phyloP scores from a whole-genome alignment of 1,139 yeast genomes.

The Arxiozyma telluris region DNA sequence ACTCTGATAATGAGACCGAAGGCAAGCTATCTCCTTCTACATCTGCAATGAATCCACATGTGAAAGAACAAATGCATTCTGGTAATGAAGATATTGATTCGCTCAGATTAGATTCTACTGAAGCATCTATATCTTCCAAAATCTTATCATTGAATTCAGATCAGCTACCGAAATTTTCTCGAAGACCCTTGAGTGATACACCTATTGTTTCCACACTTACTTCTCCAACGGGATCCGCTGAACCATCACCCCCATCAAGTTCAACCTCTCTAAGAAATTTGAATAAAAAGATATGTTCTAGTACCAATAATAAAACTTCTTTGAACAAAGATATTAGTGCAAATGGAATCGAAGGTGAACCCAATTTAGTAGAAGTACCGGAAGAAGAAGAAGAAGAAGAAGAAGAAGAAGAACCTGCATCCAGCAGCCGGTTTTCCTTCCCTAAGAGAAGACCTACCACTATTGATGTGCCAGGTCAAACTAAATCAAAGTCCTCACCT shows the following conservation, averaged over 20 bases:
- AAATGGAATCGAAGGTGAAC: not conserved
- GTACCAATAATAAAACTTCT: not conserved
- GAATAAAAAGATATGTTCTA: not conserved
- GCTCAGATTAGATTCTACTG: not conserved
- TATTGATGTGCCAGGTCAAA: slow-evolving; percentile 86
- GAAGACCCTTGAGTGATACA: slow-evolving; percentile 63
- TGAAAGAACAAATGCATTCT: not conserved
- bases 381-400: not conserved
- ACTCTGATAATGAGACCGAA: slow-evolving; percentile 4
- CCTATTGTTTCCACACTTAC: slow-evolving; percentile 48
- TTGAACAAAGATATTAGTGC: not conserved
- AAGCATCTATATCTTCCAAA: not conserved
- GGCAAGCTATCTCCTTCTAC: slow-evolving; percentile 2
- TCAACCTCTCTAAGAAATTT: slow-evolving; percentile 9
- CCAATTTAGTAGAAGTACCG: not conserved
- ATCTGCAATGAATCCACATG: not conserved
- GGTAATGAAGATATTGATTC: not conserved
- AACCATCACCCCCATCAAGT: slow-evolving; percentile 27
- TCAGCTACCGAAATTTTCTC: slow-evolving; percentile 47
- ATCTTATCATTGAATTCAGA: not conserved
- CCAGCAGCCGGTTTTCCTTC: slow-evolving; percentile 13
- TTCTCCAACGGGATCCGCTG: slow-evolving; percentile 39
- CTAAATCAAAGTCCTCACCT: slow-evolving; percentile 72
- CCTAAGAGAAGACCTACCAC: slow-evolving; percentile 54
- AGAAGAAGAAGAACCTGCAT: not conserved